Conservation (phyloP, 441 rosid species). For the Eruca vesicaria region DNA sequence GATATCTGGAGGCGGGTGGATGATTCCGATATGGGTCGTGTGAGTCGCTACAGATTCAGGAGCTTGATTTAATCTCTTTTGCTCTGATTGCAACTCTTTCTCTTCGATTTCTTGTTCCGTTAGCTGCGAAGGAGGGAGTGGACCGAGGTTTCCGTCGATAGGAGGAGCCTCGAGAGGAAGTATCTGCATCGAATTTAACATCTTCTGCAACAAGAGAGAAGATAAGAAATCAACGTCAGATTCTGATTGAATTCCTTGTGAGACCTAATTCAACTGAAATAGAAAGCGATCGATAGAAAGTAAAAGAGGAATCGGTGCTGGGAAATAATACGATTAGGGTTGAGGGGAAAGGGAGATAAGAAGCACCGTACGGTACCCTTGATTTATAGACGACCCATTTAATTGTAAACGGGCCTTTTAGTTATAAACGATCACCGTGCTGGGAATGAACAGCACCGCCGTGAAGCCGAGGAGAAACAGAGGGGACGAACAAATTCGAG, state of each 20-base stretch:
- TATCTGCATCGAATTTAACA: slow-evolving; percentile 56
- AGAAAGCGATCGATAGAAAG: not conserved
- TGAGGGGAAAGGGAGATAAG: not conserved
- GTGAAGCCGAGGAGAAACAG: not conserved
- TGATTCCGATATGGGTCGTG: slow-evolving; percentile 86
- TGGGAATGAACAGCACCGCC: not conserved
- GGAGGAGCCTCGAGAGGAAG: slow-evolving; percentile 91
- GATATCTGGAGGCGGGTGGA: slow-evolving; percentile 92
- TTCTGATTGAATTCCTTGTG: not conserved
- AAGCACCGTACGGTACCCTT: slow-evolving; percentile 18
- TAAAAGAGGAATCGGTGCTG: not conserved
- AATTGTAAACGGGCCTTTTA: no score
- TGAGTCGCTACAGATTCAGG: slow-evolving; percentile 75
- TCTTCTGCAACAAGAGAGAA: slow-evolving; percentile 31
- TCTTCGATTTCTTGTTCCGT: slow-evolving; percentile 49
- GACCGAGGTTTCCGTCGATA: slow-evolving; percentile 58
- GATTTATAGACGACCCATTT: no score
- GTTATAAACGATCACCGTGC: no score
- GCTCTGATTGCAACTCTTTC: slow-evolving; percentile 43
- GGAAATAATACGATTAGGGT: not conserved
- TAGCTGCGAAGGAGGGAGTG: slow-evolving; percentile 66
- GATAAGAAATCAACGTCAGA: not conserved
- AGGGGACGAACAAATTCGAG: not conserved
- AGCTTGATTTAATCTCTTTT: slow-evolving; percentile 38
- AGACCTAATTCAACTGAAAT: slow-evolving; percentile 16